Percentiles rank a stretch among this genome's conserved stretches.
Conservation (phyloP, 2,329 filamentous ascomycete species). For the Exserohilum rostratum region DNA sequence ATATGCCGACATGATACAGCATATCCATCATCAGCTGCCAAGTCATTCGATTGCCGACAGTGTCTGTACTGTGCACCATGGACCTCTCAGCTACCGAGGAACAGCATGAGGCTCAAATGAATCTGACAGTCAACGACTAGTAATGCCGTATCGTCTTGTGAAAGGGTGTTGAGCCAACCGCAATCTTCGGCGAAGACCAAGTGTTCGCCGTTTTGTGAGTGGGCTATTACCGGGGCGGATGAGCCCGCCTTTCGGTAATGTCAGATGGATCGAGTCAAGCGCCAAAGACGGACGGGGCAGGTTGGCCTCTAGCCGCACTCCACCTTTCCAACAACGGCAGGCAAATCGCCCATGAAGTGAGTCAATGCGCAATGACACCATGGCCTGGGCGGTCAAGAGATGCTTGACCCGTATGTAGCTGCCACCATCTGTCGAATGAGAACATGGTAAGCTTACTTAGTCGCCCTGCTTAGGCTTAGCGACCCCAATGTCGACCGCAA, state of each 20-base stretch:
- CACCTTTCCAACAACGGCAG: background rate
- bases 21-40: too few species aligned
- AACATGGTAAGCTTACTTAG: background rate
- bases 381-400: conserved; percentile 4
- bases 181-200: background rate
- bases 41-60: too few species aligned
- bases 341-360: background rate
- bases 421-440: conserved; percentile 5
- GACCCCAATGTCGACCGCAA: conserved; percentile 4
- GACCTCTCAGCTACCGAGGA: too few species aligned
- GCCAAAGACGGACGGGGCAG: background rate
- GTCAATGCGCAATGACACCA: background rate
- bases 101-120: too few species aligned
- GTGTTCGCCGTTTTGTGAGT: background rate
- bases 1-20: too few species aligned
- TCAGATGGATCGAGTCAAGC: background rate
- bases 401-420: conserved; percentile 4
- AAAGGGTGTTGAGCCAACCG: background rate
- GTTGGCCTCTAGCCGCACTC: background rate
- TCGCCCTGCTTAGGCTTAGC: background rate
- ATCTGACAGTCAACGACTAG: too few species aligned
- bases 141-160: background rate
- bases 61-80: too few species aligned
- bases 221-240: background rate
- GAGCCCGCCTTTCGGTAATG: background rate